Evolutionary conservation across 768 basidiomycete species (phyloP), one percentile per base, ranked within the genome.

Genomic region (Hypholoma sublateritium): DNA sequence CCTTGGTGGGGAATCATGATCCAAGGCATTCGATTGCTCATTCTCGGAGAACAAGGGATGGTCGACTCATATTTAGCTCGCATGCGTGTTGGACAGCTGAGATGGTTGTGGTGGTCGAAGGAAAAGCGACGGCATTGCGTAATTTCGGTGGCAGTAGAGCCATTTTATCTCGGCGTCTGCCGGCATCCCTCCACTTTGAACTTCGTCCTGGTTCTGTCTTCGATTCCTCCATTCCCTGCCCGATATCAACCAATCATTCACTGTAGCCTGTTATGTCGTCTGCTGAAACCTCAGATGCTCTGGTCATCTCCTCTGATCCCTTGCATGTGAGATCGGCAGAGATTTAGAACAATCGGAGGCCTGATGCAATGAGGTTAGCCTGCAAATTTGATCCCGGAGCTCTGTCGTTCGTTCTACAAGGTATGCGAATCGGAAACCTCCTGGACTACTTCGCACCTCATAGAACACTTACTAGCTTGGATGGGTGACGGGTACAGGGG

Each of bases 401-500:
- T 95, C 1, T 95, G 93, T 69, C 77, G 83, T 43, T 82, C 85
- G 5, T 95, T 95, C 71, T 95, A 95, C 73, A 80, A 80, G 59
- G 72, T 76, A 64, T 37, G 8, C 47, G 70, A 45, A 44, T 53
- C 43, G 17, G 9, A 32, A 9, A 4, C 24, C 50, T 19, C 6
- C 45, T 48, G 39, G 19, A 7, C 4, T 50, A 28, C 8, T 24
- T 32, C 14, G 53, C 2, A 22, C 8, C 24, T 36, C 22, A 22
- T 50, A 22, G 39, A n/a, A 46, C 37, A 22, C 41, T 32, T 21
- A 49, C 16, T 51, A 79, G 74, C 81, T 95, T 19, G 93, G 93
- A 13, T 95, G 93, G 93, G 93, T 95, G 1, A 95, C 93, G 2
- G 93, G 93, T 14, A 95, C 93, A 2, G 93, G 92, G 5, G 86